Conservation (phyloP, 495 filamentous ascomycete genomes). For the Amorphotheca resinae region DNA sequence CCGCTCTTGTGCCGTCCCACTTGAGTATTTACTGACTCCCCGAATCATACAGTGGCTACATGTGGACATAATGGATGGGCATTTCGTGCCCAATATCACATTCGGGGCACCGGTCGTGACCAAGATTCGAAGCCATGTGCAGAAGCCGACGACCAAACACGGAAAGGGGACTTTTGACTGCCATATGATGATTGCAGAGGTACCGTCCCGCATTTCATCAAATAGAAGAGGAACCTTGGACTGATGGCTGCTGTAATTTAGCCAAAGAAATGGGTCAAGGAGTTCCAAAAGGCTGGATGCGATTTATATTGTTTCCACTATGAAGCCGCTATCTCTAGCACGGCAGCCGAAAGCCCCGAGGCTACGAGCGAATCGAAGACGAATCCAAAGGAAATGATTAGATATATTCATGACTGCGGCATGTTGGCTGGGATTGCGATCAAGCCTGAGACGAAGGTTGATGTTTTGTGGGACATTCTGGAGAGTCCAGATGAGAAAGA, state of each 20-base stretch:
- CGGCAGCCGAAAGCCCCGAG: constrained; percentile 69
- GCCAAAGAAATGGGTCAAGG: constrained; percentile 96
- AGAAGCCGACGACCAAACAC: constrained; percentile 37
- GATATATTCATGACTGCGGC: constrained; percentile 74
- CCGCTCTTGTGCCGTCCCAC: background rate
- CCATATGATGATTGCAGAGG: constrained; percentile 99
- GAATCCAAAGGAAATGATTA: constrained; percentile 70
- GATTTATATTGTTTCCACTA: constrained; percentile 99
- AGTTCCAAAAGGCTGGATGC: constrained; percentile 87
- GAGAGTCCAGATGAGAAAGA: constrained; percentile 59
- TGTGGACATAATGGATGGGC: constrained; percentile 91
- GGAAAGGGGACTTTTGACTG: constrained; percentile 93
- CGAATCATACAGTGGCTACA: constrained; percentile 50
- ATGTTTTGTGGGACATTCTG: constrained; percentile 83
- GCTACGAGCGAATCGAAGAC: constrained; percentile 53
- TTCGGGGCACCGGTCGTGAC: constrained; percentile 91
- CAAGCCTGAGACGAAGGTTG: constrained; percentile 81
- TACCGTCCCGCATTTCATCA: constrained; percentile 23
- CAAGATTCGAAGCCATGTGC: constrained; percentile 78
- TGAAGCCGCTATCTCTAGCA: constrained; percentile 80
- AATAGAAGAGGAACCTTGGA: background rate
- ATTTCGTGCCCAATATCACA: constrained; percentile 97
- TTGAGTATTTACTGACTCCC: background rate
- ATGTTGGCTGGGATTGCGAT: constrained; percentile 92
- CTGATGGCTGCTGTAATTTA: constrained; percentile 21